These are phyloP conservation scores for Trichoderma atrobrunneum DNA, from an alignment of 2,329 filamentous ascomycete species.

Conservation along the genomic window DNA sequence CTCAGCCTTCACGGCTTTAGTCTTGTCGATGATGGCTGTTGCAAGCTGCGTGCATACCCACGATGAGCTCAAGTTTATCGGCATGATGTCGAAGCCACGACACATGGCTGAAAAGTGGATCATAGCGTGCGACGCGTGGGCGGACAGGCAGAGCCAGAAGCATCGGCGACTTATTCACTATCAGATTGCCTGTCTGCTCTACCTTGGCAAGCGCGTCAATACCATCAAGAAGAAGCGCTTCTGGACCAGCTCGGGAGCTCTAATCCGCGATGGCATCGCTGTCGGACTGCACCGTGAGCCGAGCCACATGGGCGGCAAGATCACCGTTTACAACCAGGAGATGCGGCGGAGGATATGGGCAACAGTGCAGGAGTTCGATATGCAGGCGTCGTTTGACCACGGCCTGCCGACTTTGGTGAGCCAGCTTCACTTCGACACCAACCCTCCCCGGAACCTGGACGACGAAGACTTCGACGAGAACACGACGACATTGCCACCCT, in stretches of 20 bases:
- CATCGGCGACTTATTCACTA: constrained; percentile 60
- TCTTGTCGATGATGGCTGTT: constrained; percentile 60
- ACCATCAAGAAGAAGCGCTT: constrained; percentile 64
- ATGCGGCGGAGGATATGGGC: constrained; percentile 61
- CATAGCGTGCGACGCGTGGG: constrained; percentile 54
- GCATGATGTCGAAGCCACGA: constrained; percentile 56
- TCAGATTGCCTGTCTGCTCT: constrained; percentile 58
- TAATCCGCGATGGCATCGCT: constrained; percentile 57
- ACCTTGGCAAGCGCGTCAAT: constrained; percentile 60
- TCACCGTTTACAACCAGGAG: constrained; percentile 59
- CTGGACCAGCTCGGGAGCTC: constrained; percentile 55
- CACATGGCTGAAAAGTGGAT: constrained; percentile 57
- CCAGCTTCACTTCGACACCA: constrained; percentile 54
- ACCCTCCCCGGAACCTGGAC: constrained; percentile 56
- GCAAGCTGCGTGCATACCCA: constrained; percentile 56
- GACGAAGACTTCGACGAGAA: constrained; percentile 57
- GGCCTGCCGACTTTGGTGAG: constrained; percentile 57
- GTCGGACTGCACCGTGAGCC: constrained; percentile 60
- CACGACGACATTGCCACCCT: constrained; percentile 49
- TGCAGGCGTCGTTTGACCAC: constrained; percentile 61
- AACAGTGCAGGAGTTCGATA: constrained; percentile 59
- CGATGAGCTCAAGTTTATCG: constrained; percentile 52
- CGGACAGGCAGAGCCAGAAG: constrained; percentile 56
- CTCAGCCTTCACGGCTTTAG: constrained; percentile 54
- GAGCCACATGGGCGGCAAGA: constrained; percentile 51